Evolutionary conservation across 129 eudicot genomes (phyloP).

Genomic region (Centella asiatica): DNA sequence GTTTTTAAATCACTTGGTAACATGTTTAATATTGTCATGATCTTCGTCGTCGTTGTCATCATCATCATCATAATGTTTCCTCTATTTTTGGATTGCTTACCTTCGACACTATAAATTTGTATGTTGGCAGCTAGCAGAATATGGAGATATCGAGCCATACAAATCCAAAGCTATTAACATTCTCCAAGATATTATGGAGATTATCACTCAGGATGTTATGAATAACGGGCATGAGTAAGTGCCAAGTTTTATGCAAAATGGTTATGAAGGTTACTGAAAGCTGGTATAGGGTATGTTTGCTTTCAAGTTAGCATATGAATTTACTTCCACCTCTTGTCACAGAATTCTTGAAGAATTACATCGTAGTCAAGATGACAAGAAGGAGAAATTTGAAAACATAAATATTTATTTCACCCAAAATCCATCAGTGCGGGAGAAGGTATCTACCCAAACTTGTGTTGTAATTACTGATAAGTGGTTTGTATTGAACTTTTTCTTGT

Average conservation of each 20-base stretch:
- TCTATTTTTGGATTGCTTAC: background rate
- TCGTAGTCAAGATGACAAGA: conserved; percentile 33
- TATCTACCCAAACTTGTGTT: conserved; percentile 15
- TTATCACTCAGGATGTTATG: conserved; percentile 80
- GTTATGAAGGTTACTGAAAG: background rate
- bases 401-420: conserved; percentile 32
- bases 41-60: background rate
- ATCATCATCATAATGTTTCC: background rate
- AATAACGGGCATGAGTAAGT: conserved; percentile 64
- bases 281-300: background rate
- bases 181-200: conserved; percentile 90
- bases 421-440: conserved; percentile 88
- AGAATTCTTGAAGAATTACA: conserved; percentile 53
- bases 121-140: conserved; percentile 40
- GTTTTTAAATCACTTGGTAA: conserved; percentile 66
- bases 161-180: conserved; percentile 57
- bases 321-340: conserved; percentile 3
- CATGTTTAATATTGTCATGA: background rate
- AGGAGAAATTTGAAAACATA: conserved; percentile 71
- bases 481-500: background rate
- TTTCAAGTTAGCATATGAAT: conserved; percentile 1
- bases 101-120: background rate
- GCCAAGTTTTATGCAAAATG: conserved; percentile 15
- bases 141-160: conserved; percentile 39
- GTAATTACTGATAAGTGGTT: background rate